Evolutionary conservation across 2,329 filamentous ascomycete genomes (phyloP).

Genomic region (Cladophialophora carrionii): DNA sequence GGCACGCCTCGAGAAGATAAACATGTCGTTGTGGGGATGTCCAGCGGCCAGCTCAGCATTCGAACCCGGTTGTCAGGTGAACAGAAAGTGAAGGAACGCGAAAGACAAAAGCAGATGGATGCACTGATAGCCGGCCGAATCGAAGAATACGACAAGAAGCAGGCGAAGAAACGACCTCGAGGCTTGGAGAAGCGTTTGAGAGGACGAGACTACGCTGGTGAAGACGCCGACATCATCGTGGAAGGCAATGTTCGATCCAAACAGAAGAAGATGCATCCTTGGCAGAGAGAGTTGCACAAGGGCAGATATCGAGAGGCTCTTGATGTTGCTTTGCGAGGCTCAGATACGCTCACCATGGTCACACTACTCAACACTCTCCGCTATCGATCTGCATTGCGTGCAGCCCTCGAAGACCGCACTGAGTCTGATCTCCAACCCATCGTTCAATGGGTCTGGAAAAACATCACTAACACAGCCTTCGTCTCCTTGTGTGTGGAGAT

Average conservation of each 20-base stretch:
- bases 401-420: slow-evolving; percentile 78
- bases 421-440: slow-evolving; percentile 80
- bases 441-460: slow-evolving; percentile 77
- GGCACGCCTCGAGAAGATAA: slow-evolving; percentile 76
- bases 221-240: slow-evolving; percentile 86
- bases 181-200: slow-evolving; percentile 65
- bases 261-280: slow-evolving; percentile 68
- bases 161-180: slow-evolving; percentile 63
- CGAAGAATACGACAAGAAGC: slow-evolving; percentile 73
- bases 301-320: slow-evolving; percentile 77
- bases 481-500: slow-evolving; percentile 81
- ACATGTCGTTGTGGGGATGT: slow-evolving; percentile 92
- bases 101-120: slow-evolving; percentile 82
- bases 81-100: slow-evolving; percentile 74
- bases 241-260: slow-evolving; percentile 70
- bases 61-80: slow-evolving; percentile 84
- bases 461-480: slow-evolving; percentile 77
- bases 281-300: slow-evolving; percentile 81
- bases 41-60: slow-evolving; percentile 87
- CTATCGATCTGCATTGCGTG: slow-evolving; percentile 81
- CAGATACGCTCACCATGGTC: slow-evolving; percentile 65
- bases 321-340: slow-evolving; percentile 71
- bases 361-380: slow-evolving; percentile 82
- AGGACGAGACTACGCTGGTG: slow-evolving; percentile 78
- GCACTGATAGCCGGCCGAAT: slow-evolving; percentile 77